Percentiles rank a stretch among this genome's conserved stretches.
phyloP scores from a whole-genome alignment of 2,329 filamentous ascomycete genomes.

The Colletotrichum higginsianum region DNA sequence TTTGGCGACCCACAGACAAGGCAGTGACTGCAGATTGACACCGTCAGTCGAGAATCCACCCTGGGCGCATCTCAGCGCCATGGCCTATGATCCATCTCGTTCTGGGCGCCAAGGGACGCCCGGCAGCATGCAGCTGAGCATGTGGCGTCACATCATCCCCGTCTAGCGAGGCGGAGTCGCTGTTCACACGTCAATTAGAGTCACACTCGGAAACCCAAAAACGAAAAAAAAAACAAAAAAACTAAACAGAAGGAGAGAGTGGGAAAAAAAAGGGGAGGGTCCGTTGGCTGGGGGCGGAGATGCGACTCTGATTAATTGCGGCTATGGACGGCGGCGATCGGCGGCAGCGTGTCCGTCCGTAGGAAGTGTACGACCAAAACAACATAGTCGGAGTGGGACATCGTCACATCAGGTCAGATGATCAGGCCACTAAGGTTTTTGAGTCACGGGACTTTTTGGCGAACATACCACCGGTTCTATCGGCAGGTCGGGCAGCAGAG shows the following conservation, averaged over 20 bases:
- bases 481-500: constrained; percentile 20
- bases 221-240: background rate
- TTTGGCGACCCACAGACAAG: background rate
- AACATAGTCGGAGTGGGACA: constrained; percentile 1
- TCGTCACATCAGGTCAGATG: constrained; percentile 15
- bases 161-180: constrained; percentile 5
- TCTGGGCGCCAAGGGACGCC: constrained; percentile 8
- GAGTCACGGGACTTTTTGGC: background rate
- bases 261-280: too few species aligned
- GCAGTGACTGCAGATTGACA: background rate
- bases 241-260: too few species aligned
- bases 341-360: background rate
- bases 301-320: background rate
- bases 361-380: too few species aligned
- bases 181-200: constrained; percentile 10
- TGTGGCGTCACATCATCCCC: constrained; percentile 19
- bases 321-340: background rate
- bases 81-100: background rate
- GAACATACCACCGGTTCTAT: constrained; percentile 8
- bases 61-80: background rate
- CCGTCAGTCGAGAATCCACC: background rate
- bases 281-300: background rate
- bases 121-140: constrained; percentile 19
- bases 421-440: constrained; percentile 5
- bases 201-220: background rate